A percentile compares a stretch with the other conserved stretches of the same genome.
Conservation (phyloP, 495 filamentous ascomycete genomes). For the Penicillium arizonense region DNA sequence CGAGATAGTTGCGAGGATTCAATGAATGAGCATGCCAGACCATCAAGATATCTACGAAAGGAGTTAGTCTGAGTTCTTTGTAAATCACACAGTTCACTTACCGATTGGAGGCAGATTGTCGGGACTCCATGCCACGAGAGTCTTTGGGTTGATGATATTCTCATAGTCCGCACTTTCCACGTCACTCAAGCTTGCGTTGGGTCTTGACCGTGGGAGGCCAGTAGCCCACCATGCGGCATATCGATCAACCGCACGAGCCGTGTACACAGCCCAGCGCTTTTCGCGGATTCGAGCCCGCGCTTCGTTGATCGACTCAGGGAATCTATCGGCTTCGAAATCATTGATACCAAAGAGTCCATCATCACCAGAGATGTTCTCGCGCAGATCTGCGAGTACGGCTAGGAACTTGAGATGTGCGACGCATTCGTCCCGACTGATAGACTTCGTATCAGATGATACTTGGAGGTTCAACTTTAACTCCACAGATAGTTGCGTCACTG, state of each 20-base stretch:
- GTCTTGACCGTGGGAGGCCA: slow-evolving; percentile 17
- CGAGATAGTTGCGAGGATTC: slow-evolving; percentile 72
- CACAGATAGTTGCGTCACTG: slow-evolving; percentile 3
- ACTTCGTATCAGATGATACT: background rate
- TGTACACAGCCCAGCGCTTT: slow-evolving; percentile 77
- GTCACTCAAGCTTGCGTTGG: slow-evolving; percentile 10
- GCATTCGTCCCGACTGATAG: slow-evolving; percentile 37
- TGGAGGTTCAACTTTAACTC: slow-evolving; percentile 15
- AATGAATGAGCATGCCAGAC: slow-evolving; percentile 86
- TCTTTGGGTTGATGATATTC: slow-evolving; percentile 8
- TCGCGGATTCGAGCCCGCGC: slow-evolving; percentile 52
- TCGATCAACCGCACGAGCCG: slow-evolving; percentile 68
- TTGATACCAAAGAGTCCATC: slow-evolving; percentile 68
- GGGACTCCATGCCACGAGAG: slow-evolving; percentile 11
- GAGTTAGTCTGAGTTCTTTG: background rate
- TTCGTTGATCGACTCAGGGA: slow-evolving; percentile 10
- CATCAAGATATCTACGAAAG: slow-evolving; percentile 69
- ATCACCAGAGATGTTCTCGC: slow-evolving; percentile 60
- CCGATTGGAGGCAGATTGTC: slow-evolving; percentile 28
- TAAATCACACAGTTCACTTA: slow-evolving; percentile 6
- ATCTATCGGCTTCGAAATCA: slow-evolving; percentile 42
- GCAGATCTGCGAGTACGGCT: slow-evolving; percentile 64
- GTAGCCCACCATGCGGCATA: slow-evolving; percentile 70
- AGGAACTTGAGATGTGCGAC: slow-evolving; percentile 81
- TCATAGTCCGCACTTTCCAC: slow-evolving; percentile 12